Conservation (phyloP, 345 rosid genomes). For the Brassica napus region DNA sequence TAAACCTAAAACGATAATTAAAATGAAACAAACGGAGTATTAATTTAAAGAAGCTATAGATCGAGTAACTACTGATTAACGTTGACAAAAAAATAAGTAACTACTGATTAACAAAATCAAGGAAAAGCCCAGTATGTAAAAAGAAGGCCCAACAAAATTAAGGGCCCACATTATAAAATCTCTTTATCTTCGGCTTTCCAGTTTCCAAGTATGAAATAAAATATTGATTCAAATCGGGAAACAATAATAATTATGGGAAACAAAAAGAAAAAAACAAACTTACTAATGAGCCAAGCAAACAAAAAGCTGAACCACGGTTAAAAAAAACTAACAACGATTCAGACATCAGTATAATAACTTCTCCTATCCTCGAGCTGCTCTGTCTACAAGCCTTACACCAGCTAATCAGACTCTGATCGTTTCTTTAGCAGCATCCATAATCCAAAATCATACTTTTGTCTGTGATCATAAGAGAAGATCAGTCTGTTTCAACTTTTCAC, state of each 20-base stretch:
- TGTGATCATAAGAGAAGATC: not conserved
- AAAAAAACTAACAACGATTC: constrained; percentile 5
- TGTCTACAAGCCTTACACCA: not conserved
- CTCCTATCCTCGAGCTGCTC: constrained; percentile 4
- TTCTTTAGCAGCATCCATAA: not conserved
- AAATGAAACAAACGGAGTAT: no score
- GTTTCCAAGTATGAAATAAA: no score
- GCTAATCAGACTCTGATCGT: constrained; percentile 10
- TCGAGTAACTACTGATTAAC: not conserved
- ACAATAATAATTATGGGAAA: not conserved
- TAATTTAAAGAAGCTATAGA: not conserved
- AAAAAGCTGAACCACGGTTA: not conserved
- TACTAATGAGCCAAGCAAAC: not conserved
- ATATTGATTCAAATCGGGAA: not conserved
- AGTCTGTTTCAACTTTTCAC: not conserved
- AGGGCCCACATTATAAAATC: not conserved
- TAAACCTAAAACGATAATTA: no score
- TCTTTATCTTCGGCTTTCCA: not conserved
- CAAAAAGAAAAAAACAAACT: not conserved
- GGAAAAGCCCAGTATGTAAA: not conserved
- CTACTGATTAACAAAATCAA: not conserved
- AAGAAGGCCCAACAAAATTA: not conserved
- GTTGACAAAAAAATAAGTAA: not conserved
- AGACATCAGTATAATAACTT: constrained; percentile 8
- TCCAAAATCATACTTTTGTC: not conserved